phyloP scores from a whole-genome alignment of 2,329 filamentous ascomycete species.

The Xylaria sp. region DNA sequence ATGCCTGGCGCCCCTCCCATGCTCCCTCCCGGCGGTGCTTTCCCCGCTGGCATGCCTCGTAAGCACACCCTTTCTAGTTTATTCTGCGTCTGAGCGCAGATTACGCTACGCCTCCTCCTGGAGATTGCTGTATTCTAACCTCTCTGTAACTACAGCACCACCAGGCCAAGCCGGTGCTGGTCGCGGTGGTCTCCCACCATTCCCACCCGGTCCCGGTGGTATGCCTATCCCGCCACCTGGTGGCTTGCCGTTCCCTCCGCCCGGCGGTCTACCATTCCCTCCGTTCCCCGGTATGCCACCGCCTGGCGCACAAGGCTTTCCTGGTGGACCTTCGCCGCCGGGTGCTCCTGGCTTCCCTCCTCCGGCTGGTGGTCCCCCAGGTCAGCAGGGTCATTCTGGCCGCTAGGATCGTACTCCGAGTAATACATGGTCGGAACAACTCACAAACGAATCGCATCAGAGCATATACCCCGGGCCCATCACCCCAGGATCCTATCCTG shows the following conservation, averaged over 20 bases:
- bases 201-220: slow-evolving; percentile 51
- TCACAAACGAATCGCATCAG: not conserved
- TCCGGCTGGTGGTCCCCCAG: slow-evolving; percentile 48
- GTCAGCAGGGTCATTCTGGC: slow-evolving; percentile 52
- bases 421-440: not conserved
- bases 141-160: slow-evolving; percentile 55
- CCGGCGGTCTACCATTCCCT: slow-evolving; percentile 47
- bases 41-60: slow-evolving; percentile 63
- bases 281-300: slow-evolving; percentile 59
- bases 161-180: slow-evolving; percentile 52
- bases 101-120: not conserved
- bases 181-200: slow-evolving; percentile 52
- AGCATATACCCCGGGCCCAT: not conserved
- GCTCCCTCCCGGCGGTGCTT: slow-evolving; percentile 52
- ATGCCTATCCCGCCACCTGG: slow-evolving; percentile 62
- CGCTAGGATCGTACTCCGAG: slow-evolving; percentile 41
- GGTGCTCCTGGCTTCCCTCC: slow-evolving; percentile 45
- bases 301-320: slow-evolving; percentile 51
- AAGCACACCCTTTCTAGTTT: slow-evolving; percentile 49
- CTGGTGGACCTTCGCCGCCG: slow-evolving; percentile 52
- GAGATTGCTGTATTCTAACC: slow-evolving; percentile 27
- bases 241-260: slow-evolving; percentile 48
- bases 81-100: slow-evolving; percentile 17
- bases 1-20: slow-evolving; percentile 66
- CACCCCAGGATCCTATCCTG: too few relatives aligned